Base-by-base conservation (phyloP, 495 filamentous ascomycete genomes). In the Clohesyomyces aquaticus region DNA sequence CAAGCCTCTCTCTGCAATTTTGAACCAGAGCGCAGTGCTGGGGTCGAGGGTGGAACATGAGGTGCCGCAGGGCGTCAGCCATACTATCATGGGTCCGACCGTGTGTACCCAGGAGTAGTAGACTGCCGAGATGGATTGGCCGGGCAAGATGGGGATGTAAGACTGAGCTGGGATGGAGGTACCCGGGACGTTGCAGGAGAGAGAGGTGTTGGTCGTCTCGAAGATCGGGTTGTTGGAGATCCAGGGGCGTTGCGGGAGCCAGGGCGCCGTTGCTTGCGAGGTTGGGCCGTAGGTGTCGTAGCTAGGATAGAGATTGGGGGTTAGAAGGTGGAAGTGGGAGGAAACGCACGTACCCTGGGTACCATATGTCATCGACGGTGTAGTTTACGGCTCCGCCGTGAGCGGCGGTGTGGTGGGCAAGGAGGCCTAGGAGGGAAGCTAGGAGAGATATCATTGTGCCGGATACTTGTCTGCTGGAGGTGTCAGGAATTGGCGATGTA, bases 341-440 rank as follows among this genome's bases (percentile, higher is more conserved):
- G 23, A 25, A 10, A 35, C 14, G 50, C 12, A 57, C 43, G 41
- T 46, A 81, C 46, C 82, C 81, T 19, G 75, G 76, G 65, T 82
- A 84, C 19, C 65, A 79, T 59, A 72, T 79, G 46, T 80, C 77
- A 46, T 67, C 81, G 55, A 86, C 81, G 43, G 79, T 75, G 73
- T 86, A 86, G 70, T 77, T 80, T 26, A 81, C 79, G 41, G 84
- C 82, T 63, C 81, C 83, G 50, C 83, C 83, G 67, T 86, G 82
- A 47, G 79, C 82, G 27, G 47, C 45, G 19, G 43, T 48, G n/a
- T 43, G 55, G 11, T 54, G 50, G 3, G 61, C 45, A 21, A 68
- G 55, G 41, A 42, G 51, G 18, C 45, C 52, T 6, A 60, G n/a
- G 23, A 59, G 27, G 14, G 53, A 48, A 3, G 58, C 51, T 9